Evolutionary conservation across 306 rosid genomes (phyloP).

Genomic region (Rosa rugosa): DNA sequence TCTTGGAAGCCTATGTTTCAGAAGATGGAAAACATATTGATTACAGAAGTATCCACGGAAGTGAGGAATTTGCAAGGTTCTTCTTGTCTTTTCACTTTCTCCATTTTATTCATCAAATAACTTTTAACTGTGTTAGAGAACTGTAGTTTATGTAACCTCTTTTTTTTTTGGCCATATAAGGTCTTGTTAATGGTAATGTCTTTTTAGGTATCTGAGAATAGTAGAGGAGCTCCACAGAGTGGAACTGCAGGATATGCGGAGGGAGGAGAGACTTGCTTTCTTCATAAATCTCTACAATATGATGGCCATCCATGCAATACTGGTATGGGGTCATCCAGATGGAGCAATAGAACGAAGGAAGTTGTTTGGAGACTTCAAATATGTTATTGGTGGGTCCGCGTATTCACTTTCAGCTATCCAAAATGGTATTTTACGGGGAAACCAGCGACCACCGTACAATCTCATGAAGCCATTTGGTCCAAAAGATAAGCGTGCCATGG

Average conservation of each 20-base stretch:
- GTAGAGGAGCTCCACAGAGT: slow-evolving; percentile 95
- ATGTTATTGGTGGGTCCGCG: slow-evolving; percentile 74
- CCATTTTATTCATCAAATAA: background rate
- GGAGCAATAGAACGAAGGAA: slow-evolving; percentile 80
- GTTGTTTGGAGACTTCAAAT: slow-evolving; percentile 74
- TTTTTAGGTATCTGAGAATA: slow-evolving; percentile 78
- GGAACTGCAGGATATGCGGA: slow-evolving; percentile 56
- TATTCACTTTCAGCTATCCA: slow-evolving; percentile 89
- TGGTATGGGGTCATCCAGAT: slow-evolving; percentile 70
- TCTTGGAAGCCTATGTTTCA: slow-evolving; percentile 77
- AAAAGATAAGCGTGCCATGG: slow-evolving; percentile 69
- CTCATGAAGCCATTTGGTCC: slow-evolving; percentile 85
- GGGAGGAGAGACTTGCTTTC: slow-evolving; percentile 94
- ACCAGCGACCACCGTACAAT: slow-evolving; percentile 87
- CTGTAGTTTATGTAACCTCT: slow-evolving; percentile 6
- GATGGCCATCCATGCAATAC: slow-evolving; percentile 92
- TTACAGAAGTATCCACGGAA: slow-evolving; percentile 71
- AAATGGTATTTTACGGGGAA: slow-evolving; percentile 91
- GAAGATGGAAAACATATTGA: slow-evolving; percentile 73
- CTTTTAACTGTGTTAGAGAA: background rate
- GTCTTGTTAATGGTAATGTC: slow-evolving; percentile 14
- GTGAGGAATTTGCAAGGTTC: slow-evolving; percentile 95
- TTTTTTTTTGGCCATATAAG: slow-evolving; percentile 6
- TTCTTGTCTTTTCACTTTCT: background rate
- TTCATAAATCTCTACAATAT: slow-evolving; percentile 89